phyloP scores from a whole-genome alignment of 805 yeast species.

The Komagataella phaffii region DNA sequence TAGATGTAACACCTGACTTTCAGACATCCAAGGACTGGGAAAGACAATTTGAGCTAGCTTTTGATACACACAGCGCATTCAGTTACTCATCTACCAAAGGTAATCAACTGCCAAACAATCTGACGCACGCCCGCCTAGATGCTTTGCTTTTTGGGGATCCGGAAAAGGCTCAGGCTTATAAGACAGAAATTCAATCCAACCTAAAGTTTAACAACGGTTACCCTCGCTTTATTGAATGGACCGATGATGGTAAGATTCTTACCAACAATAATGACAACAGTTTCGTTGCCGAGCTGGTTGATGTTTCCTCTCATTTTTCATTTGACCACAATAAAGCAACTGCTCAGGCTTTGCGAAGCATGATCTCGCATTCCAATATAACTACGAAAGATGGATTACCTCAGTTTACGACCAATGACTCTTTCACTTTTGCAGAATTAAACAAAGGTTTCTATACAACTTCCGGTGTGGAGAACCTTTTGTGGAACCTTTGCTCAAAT shows the following conservation, averaged over 20 bases:
- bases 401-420: slow-evolving; percentile 14
- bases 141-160: slow-evolving; percentile 33
- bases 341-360: not conserved
- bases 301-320: not conserved
- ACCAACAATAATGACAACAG: not conserved
- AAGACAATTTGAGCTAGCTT: slow-evolving; percentile 41
- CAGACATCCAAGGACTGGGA: slow-evolving; percentile 51
- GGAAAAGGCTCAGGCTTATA: slow-evolving; percentile 16
- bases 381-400: slow-evolving; percentile 19
- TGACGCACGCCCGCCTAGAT: slow-evolving; percentile 24
- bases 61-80: slow-evolving; percentile 9
- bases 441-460: slow-evolving; percentile 7
- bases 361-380: not conserved
- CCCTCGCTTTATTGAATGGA: not conserved
- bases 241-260: not conserved
- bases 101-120: not conserved
- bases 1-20: slow-evolving; percentile 26
- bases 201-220: slow-evolving; percentile 9
- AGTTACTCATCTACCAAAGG: not conserved
- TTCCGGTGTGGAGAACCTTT: slow-evolving; percentile 13
- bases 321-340: not conserved
- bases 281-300: not conserved
- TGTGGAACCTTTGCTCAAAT: slow-evolving; percentile 48
- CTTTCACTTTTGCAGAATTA: slow-evolving; percentile 18
- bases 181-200: slow-evolving; percentile 15